phyloP scores from a whole-genome alignment of 192 early-diverging fungal species.

The Rhizophagus sp. region DNA sequence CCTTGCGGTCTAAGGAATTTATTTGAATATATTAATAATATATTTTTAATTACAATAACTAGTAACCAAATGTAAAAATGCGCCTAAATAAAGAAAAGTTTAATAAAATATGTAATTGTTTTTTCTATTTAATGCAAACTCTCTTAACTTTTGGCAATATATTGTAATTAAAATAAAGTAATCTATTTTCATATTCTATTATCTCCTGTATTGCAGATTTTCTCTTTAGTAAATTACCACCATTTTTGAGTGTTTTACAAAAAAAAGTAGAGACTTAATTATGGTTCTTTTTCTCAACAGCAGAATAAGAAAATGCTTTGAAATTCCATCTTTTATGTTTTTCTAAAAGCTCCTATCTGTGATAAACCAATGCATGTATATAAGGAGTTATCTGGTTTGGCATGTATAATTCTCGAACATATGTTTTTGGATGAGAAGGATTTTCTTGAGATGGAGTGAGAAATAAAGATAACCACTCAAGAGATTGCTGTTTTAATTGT shows the following conservation, averaged over 20 bases:
- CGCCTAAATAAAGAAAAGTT: no score
- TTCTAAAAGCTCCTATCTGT: not conserved
- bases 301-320: not conserved
- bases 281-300: not conserved
- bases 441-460: not conserved
- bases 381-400: constrained; percentile 8
- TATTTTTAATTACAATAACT: no score
- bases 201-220: constrained; percentile 4
- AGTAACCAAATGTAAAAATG: no score
- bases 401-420: constrained; percentile 13
- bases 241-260: no score
- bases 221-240: not conserved
- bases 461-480: not conserved
- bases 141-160: no score
- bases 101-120: no score
- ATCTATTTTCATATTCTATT: not conserved
- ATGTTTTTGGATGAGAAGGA: not conserved
- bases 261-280: no score
- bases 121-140: no score
- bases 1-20: no score
- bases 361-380: constrained; percentile 9
- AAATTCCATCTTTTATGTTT: not conserved
- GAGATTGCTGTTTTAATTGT: not conserved
- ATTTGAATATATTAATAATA: no score
- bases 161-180: no score